Base-by-base conservation (phyloP, 2,329 filamentous ascomycete genomes). In the Epichloe scottii region DNA sequence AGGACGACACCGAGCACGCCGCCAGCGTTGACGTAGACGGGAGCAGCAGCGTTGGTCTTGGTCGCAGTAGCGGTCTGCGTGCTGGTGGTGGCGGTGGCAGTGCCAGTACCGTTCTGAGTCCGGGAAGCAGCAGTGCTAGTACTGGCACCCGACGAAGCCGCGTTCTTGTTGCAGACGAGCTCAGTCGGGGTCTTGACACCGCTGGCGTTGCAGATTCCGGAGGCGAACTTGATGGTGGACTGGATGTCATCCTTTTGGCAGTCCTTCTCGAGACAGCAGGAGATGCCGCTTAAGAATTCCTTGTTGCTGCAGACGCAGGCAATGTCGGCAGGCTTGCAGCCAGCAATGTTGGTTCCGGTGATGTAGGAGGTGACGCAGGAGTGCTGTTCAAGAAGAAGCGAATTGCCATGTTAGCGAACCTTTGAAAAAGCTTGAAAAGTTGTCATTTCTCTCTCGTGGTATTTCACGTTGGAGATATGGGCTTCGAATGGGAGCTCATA, bases 261-360 rank as follows among this genome's bases (percentile, higher is more conserved):
- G 43, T 54, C 56, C 35, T 59, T 58, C 41, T 59, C 58, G 48
- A 73, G 61, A 56, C 70, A 72, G 65, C 70, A 73, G 48, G 70
- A 67, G 46, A 72, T 70, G 55, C 56, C 57, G 54, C 58, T 54
- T 51, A 73, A 62, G 64, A 72, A 72, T 42, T 62, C 50, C 45
- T 57, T 46, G 63, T 71, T 70, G 58, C 57, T 60, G 64, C 70
- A 73, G 58, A 72, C 63, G 60, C 70, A 73, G 49, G 56, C 59
- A 53, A 70, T 60, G 61, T 71, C 67, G 58, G 68, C 56, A 43
- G 59, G 53, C 30, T 57, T 58, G 60, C 70, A 73, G 56, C 65
- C 68, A 48, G 62, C 68, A 49, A 72, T 67, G 39, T 56, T 55
- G 19, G 50, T 56, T 42, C 65, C 65, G 23, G 55, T 58, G 26